A percentile compares a stretch with the other conserved stretches of the same genome.
These are phyloP conservation scores for Cucurbita ficifolia DNA, from an alignment of 306 rosid species.

Conservation along the genomic window DNA sequence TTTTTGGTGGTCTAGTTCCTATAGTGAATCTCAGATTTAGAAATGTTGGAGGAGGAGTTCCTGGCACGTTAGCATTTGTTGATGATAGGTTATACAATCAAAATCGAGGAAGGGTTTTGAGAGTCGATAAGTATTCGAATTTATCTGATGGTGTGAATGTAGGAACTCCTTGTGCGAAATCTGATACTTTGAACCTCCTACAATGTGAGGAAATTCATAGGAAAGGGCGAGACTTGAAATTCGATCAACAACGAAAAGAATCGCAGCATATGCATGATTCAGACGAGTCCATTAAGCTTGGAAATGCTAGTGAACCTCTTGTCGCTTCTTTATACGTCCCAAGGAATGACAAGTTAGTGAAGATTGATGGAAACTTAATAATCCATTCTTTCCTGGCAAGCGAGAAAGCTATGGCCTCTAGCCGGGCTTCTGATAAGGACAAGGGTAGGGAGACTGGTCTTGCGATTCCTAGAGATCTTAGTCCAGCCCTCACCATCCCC, in stretches of 20 bases:
- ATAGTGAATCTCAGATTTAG: slow-evolving; percentile 42
- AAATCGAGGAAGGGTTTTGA: slow-evolving; percentile 42
- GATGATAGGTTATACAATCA: slow-evolving; percentile 31
- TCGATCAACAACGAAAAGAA: slow-evolving; percentile 13
- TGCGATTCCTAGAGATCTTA: slow-evolving; percentile 37
- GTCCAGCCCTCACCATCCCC: slow-evolving; percentile 65
- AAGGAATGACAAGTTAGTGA: slow-evolving; percentile 80
- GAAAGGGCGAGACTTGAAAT: slow-evolving; percentile 18
- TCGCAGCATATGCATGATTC: slow-evolving; percentile 5
- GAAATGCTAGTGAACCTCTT: slow-evolving; percentile 73
- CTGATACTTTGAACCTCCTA: slow-evolving; percentile 17
- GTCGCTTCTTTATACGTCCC: slow-evolving; percentile 92
- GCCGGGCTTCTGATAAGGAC: slow-evolving; percentile 18
- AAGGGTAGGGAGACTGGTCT: slow-evolving; percentile 44
- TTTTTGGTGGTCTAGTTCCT: slow-evolving; percentile 77
- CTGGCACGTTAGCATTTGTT: slow-evolving; percentile 28
- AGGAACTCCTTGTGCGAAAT: slow-evolving; percentile 28
- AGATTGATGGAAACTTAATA: slow-evolving; percentile 91
- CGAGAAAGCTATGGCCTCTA: slow-evolving; percentile 73
- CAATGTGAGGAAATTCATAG: slow-evolving; percentile 24
- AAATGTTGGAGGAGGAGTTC: slow-evolving; percentile 29
- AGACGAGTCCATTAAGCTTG: slow-evolving; percentile 19
- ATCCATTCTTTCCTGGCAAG: slow-evolving; percentile 88
- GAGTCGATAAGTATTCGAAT: slow-evolving; percentile 24
- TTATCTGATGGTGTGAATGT: slow-evolving; percentile 31